phyloP scores from a whole-genome alignment of 2,329 filamentous ascomycete genomes.

The Ophidiomyces ophidiicola region DNA sequence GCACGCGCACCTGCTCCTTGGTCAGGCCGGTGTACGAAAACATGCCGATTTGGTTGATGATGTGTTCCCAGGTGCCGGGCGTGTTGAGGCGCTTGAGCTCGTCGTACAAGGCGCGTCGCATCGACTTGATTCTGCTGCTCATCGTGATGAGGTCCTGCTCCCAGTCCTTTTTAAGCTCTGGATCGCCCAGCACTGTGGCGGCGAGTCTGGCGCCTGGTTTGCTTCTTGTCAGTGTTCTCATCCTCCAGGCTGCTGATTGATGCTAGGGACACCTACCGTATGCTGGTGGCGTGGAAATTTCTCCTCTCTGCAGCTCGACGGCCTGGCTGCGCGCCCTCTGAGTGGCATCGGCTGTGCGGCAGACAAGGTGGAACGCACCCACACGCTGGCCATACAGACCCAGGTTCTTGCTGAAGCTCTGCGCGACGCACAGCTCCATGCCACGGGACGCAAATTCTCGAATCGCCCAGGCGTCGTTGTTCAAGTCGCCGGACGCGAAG shows the following conservation, averaged over 20 bases:
- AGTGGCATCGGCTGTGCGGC: conserved; percentile 33
- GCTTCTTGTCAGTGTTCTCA: neutral
- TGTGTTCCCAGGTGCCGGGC: conserved; percentile 93
- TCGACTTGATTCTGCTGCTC: conserved; percentile 84
- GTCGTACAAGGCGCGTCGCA: conserved; percentile 65
- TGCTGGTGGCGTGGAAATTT: conserved; percentile 83
- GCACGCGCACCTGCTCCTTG: conserved; percentile 15
- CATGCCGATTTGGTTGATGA: conserved; percentile 61
- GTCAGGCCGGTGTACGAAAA: conserved; percentile 23
- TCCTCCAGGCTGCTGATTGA: neutral
- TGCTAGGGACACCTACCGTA: conserved; percentile 44
- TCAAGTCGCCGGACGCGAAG: conserved; percentile 81
- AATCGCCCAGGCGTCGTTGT: conserved; percentile 74
- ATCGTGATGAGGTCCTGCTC: conserved; percentile 78
- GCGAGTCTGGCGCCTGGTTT: conserved; percentile 17
- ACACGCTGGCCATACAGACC: conserved; percentile 92
- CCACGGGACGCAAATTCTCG: conserved; percentile 85
- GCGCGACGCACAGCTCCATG: conserved; percentile 51
- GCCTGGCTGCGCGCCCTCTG: conserved; percentile 65
- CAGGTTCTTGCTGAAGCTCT: conserved; percentile 52
- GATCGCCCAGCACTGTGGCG: conserved; percentile 55
- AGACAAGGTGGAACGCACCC: conserved; percentile 67
- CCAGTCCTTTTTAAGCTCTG: conserved; percentile 71
- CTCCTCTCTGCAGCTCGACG: conserved; percentile 76
- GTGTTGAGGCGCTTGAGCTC: conserved; percentile 76